Base-by-base conservation (phyloP, 2,329 filamentous ascomycete genomes). In the Phyllosticta citrichinensis region DNA sequence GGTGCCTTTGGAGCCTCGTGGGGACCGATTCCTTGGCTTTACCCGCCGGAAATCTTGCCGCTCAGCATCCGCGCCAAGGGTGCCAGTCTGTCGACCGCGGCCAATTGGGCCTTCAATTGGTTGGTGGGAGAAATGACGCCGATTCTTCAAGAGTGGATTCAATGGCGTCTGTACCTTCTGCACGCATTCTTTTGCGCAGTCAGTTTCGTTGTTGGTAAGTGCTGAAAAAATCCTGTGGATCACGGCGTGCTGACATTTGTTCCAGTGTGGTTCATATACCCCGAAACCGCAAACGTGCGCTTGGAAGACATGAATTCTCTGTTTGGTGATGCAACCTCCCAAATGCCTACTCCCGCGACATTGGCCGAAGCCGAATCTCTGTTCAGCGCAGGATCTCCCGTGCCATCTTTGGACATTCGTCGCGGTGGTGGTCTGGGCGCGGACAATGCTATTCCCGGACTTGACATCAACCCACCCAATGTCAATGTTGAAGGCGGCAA, bases 31-130 rank as follows among this genome's bases (percentile, higher is more conserved):
- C 94, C 94, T 9, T 99, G 94, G 94, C 80, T 99, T 17, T 97
- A 97, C 73, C 94, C 94, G 14, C 94, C 94, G n/a, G 94, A 99
- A 80, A 99, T 99, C 76, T 81, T 99, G 52, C 94, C 94, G 4
- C 80, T 99, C 63, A 97, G 91, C 79, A 97, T 97, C 71, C 87
- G 94, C 69, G 96, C 93, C 63, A 97, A 97, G 80, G 94, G 94
- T 63, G 93, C 94, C 59, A 96, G 91, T 81, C 76, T 99, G 72
- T 97, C 93, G 63, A 97, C 94, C 1, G 94, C 94, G 19, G 87
- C 92, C 33, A 99, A 99, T 72, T 99, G 94, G 94, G 91, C 93
- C 1, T 96, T 94, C 76, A 99, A 99, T 76, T 99, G 91, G 89
- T 80, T 97, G 25, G 94, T 97, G 3, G 94, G 94, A 66, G 90